Conservation (phyloP, 129 eudicot genomes). For the Centrapalus pauciflorus region DNA sequence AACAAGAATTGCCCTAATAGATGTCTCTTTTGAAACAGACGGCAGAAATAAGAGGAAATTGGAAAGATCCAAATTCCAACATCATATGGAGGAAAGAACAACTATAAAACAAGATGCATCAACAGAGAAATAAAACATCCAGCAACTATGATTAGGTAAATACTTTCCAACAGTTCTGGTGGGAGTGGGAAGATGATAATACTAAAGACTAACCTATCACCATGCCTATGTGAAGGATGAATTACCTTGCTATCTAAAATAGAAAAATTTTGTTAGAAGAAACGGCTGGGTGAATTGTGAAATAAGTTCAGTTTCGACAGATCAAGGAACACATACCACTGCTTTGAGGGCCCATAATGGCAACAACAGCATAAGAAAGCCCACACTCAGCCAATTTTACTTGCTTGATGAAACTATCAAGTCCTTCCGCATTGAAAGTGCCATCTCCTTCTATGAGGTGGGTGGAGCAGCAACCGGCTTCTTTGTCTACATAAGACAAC, state of each 20-base stretch:
- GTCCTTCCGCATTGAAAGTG: conserved; percentile 64
- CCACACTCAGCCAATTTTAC: conserved; percentile 86
- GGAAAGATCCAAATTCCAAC: no score
- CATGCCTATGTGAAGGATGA: not conserved
- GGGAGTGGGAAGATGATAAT: not conserved
- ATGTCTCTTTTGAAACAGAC: not conserved
- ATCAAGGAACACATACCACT: conserved; percentile 56
- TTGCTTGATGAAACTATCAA: conserved; percentile 81
- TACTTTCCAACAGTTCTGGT: not conserved
- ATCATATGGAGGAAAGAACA: not conserved
- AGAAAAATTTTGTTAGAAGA: not conserved
- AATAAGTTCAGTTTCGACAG: not conserved
- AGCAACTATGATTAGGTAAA: not conserved
- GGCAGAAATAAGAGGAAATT: not conserved
- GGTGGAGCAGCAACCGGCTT: conserved; percentile 66
- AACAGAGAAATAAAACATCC: not conserved
- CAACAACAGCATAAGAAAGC: conserved; percentile 95
- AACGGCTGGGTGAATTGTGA: not conserved
- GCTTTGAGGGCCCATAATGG: conserved; percentile 99
- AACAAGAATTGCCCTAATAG: not conserved
- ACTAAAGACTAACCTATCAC: not conserved
- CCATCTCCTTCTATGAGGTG: conserved; percentile 99
- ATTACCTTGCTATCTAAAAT: not conserved
- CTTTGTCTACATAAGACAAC: conserved; percentile 33
- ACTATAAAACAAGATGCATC: not conserved